Base-by-base conservation (phyloP, 768 basidiomycete genomes). In the Pisolithus albus region DNA sequence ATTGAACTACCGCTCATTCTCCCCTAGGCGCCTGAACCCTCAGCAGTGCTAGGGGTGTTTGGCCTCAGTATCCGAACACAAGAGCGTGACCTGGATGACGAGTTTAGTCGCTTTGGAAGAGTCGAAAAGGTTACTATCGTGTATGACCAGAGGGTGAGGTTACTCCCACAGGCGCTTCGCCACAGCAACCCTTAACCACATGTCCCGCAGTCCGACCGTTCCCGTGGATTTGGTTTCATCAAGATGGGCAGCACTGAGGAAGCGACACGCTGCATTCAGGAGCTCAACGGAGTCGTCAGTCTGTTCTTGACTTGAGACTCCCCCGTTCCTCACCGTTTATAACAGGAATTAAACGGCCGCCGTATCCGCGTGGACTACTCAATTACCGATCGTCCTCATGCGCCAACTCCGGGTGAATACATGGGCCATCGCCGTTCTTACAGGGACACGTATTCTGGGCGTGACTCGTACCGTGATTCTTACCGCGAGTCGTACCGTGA, bases 181-280 rank as follows among this genome's bases (percentile, higher is more conserved):
- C 3, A 47, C 37, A 16, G n/a, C 40, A 53, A 61, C 63, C 63
- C 63, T 61, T 36, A 41, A 60, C 53, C 61, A 42, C 53, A 52
- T 1, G 16, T 26, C 44, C 24, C 46, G 42, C 70, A 88, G 92
- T 90, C 91, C 49, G 93, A 94, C 65, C 86, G 95, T 51, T 97
- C 95, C 49, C 88, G 95, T 55, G 96, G 95, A 10, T 99, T 99
- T 58, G 95, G 95, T 40, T 99, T 99, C 66, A 94, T 99, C 70
- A 86, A 84, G 58, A 97, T 99, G 93, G 78, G 80, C 13, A 78
- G 76, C 36, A 80, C 84, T n/a, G 90, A 92, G 52, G 95, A 96
- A 56, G 95, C 95, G 8, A 74, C 81, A 24, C 75, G 85, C 28
- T 94, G 90, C 70, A 88, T 99, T 61, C 81, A 85, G 54, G 88